These are phyloP conservation scores for Hypomontagnella monticulosa DNA, from an alignment of 495 filamentous ascomycete species.

Conservation along the genomic window DNA sequence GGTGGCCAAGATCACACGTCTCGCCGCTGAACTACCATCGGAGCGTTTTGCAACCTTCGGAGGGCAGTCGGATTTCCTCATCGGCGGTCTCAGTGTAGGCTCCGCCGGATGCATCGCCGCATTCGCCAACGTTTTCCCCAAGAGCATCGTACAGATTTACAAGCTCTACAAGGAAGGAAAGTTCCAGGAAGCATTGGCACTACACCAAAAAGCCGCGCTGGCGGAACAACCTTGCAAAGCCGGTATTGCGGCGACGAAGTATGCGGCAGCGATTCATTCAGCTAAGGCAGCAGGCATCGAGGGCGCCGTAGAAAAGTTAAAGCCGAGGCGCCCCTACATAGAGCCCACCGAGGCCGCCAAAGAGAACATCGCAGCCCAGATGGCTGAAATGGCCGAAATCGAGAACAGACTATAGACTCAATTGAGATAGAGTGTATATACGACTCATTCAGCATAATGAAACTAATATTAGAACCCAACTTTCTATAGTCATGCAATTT, in stretches of 20 bases:
- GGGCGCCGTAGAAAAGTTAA: conserved; percentile 63
- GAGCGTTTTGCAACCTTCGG: conserved; percentile 71
- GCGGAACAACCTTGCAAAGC: conserved; percentile 66
- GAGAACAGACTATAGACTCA: conserved; percentile 50
- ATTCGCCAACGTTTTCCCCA: conserved; percentile 73
- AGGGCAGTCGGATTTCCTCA: conserved; percentile 75
- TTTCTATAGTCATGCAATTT: background rate
- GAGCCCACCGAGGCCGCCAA: conserved; percentile 59
- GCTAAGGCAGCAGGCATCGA: conserved; percentile 66
- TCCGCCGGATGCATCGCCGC: conserved; percentile 72
- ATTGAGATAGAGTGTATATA: background rate
- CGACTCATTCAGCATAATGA: background rate
- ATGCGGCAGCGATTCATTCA: conserved; percentile 65
- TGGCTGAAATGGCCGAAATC: conserved; percentile 61
- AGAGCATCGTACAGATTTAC: conserved; percentile 63
- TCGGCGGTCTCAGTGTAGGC: conserved; percentile 68
- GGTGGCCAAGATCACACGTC: conserved; percentile 67
- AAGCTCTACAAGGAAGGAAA: conserved; percentile 60
- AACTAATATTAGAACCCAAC: background rate
- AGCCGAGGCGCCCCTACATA: conserved; percentile 68
- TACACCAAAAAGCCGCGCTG: conserved; percentile 61
- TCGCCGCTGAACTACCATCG: conserved; percentile 62
- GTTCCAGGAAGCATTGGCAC: conserved; percentile 61
- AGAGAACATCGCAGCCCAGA: conserved; percentile 55
- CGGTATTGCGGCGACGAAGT: conserved; percentile 73